These are phyloP conservation scores for Neonectria hederae DNA, from an alignment of 2,329 filamentous ascomycete species.

Conservation along the genomic window DNA sequence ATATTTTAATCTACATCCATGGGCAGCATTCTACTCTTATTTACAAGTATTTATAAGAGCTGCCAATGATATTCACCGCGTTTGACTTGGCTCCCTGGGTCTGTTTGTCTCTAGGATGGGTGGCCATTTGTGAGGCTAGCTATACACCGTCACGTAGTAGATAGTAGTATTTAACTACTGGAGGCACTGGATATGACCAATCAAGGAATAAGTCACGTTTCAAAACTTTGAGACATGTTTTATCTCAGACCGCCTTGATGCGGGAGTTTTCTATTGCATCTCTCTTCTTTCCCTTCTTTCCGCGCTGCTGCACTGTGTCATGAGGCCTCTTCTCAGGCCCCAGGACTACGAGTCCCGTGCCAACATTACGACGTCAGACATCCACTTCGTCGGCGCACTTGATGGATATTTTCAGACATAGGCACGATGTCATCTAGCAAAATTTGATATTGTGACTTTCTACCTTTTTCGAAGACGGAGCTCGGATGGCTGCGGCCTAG, in stretches of 20 bases:
- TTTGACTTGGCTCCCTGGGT: no score
- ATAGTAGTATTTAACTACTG: background rate
- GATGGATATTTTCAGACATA: background rate
- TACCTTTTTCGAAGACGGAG: background rate
- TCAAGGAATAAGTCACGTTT: background rate
- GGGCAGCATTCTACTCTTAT: no score
- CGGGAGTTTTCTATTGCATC: background rate
- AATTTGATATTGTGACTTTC: background rate
- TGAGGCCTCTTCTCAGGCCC: conserved; percentile 20
- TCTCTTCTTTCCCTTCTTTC: background rate
- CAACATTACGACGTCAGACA: conserved; percentile 18
- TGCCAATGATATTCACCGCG: no score
- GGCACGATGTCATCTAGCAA: background rate
- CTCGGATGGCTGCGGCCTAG: conserved; percentile 16
- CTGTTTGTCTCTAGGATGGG: background rate
- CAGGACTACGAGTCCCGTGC: conserved; percentile 27
- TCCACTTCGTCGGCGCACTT: background rate
- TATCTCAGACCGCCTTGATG: background rate
- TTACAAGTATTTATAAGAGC: no score
- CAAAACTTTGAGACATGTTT: background rate
- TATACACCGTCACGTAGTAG: background rate
- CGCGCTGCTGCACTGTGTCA: conserved; percentile 16
- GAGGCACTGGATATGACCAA: background rate
- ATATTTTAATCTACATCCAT: no score
- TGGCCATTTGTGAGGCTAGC: no score